Base-by-base conservation (phyloP, 1,284 basidiomycete species). In the Calocybe gambosa region DNA sequence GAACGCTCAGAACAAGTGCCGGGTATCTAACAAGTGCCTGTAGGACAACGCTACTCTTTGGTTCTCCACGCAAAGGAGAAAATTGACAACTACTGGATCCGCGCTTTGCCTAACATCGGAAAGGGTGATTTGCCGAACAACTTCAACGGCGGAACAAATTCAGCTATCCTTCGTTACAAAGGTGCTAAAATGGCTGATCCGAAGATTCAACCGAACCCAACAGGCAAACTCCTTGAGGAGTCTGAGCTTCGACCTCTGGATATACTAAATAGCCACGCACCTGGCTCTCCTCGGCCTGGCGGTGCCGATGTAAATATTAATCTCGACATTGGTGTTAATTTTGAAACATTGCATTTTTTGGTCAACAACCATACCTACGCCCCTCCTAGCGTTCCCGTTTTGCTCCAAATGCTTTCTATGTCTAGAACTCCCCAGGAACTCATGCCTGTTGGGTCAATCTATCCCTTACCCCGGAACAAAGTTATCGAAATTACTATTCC, bases 321-420 rank as follows among this genome's bases (percentile, higher is more conserved):
- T 18, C 39, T 62, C 13, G 43, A 48, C 20, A 43, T 63, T 10
- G 44, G 34, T 10, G 48, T 58, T 16, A 55, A 57, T 31, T 25
- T 46, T 37, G 9, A 25, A n/a, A 23, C 42, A 5, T 19, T 46
- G 19, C 34, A 41, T 19, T 58, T 42, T 37, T 36, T 31, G 8
- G 43, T 56, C 3, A 58, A 58, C 33, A 45, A 43, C 2, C 19
- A 20, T 6, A 25, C 41, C 5, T 61, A 50, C 37, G 41, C 41
- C 1, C 41, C 58, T 3, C 59, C 59, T 2, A 51, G 50, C 2
- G 54, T 61, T 20, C 75, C 75, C 0, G 68, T 76, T 0, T 62
- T 78, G 36, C 62, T 77, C 20, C 74, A 77, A 47, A 72, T 78
- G 36, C 60, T 78, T 38, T 70, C 67, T 39, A 72, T 74, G 18